phyloP scores from a whole-genome alignment of 2,329 filamentous ascomycete species.

The Cercospora sesami region DNA sequence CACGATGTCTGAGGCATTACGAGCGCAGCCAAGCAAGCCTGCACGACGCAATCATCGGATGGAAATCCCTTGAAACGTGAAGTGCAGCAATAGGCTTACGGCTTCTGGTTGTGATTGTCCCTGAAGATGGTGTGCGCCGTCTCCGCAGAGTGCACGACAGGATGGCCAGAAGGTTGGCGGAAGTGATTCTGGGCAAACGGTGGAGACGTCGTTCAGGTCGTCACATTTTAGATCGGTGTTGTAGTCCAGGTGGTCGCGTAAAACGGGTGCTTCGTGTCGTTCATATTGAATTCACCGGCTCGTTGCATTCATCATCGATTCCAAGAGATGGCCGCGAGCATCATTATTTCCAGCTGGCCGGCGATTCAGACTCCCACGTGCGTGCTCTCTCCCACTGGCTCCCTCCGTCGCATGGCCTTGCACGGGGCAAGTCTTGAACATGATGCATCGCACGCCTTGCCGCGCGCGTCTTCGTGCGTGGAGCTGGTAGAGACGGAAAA shows the following conservation, averaged over 20 bases:
- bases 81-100: neutral
- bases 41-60: neutral
- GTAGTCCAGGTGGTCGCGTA: neutral
- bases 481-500: neutral
- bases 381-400: neutral
- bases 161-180: neutral
- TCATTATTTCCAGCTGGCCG: neutral
- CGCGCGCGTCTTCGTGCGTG: slow-evolving; percentile 1
- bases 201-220: neutral
- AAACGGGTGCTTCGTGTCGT: neutral
- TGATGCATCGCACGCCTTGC: neutral
- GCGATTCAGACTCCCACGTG: neutral
- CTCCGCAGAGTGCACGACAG: neutral
- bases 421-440: neutral
- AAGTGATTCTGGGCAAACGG: neutral
- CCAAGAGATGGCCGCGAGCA: neutral
- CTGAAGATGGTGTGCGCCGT: neutral
- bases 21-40: neutral
- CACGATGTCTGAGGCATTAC: neutral
- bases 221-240: neutral
- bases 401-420: neutral
- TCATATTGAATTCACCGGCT: neutral
- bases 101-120: neutral
- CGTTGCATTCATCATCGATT: slow-evolving; percentile 1
- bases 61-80: neutral